Percentiles rank a stretch among this genome's conserved stretches.
Conservation (phyloP, 2,329 filamentous ascomycete genomes). For the Cyphellophora europaea region DNA sequence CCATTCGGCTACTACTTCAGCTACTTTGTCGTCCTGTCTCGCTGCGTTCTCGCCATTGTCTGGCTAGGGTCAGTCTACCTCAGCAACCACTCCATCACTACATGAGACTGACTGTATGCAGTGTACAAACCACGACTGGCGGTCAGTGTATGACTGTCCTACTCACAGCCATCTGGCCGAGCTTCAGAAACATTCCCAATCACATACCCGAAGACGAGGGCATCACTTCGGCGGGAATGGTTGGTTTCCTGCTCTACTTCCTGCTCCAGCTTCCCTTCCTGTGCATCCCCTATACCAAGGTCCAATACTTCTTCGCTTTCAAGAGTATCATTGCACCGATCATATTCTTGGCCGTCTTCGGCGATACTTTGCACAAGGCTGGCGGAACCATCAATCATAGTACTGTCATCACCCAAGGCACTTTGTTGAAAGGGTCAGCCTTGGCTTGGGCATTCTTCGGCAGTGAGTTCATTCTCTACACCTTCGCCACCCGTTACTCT, state of each 20-base stretch:
- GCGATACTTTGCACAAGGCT: slow-evolving; percentile 11
- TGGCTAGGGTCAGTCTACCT: slow-evolving; percentile 37
- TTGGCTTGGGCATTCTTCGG: slow-evolving; percentile 15
- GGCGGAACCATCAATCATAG: slow-evolving; percentile 16
- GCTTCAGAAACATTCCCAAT: slow-evolving; percentile 33
- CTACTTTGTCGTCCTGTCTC: slow-evolving; percentile 44
- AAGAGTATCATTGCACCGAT: slow-evolving; percentile 16
- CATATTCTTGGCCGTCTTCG: slow-evolving; percentile 15
- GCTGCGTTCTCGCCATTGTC: slow-evolving; percentile 46
- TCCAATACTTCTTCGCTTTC: slow-evolving; percentile 16
- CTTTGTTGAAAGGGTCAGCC: slow-evolving; percentile 8
- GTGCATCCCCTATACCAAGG: slow-evolving; percentile 23
- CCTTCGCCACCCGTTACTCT: slow-evolving; percentile 2
- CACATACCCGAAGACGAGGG: slow-evolving; percentile 32
- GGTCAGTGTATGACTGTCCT: slow-evolving; percentile 15
- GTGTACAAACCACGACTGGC: slow-evolving; percentile 16
- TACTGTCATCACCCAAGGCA: slow-evolving; percentile 12
- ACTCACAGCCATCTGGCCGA: slow-evolving; percentile 38
- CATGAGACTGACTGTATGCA: slow-evolving; percentile 13
- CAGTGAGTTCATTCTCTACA: slow-evolving; percentile 8
- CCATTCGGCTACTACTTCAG: slow-evolving; percentile 50
- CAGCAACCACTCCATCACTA: slow-evolving; percentile 43
- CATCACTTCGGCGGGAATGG: slow-evolving; percentile 37
- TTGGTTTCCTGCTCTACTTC: slow-evolving; percentile 36
- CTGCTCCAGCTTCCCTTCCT: slow-evolving; percentile 36